Percentiles rank a stretch among this genome's conserved stretches.
Evolutionary conservation across 192 early-diverging fungal genomes (phyloP).

Genomic region (Mortierella alpina): DNA sequence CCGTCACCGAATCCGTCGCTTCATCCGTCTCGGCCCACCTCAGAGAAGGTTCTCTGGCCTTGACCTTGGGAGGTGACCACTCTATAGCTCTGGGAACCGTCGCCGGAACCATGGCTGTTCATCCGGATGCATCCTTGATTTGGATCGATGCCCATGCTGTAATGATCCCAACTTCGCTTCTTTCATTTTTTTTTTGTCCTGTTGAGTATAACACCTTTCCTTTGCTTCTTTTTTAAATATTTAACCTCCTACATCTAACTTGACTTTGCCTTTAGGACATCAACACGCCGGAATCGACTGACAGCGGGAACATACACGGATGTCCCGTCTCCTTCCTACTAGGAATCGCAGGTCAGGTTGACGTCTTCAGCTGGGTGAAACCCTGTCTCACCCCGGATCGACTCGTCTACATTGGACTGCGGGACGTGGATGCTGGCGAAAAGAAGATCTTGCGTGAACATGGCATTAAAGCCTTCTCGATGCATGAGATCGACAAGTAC

Average conservation of each 20-base stretch:
- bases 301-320: constrained; percentile 95
- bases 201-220: too few relatives aligned
- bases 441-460: constrained; percentile 85
- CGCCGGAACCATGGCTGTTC: constrained; percentile 76
- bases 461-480: constrained; percentile 93
- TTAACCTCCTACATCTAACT: not conserved
- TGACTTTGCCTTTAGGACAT: constrained; percentile 68
- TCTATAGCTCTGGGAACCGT: constrained; percentile 95
- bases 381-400: constrained; percentile 78
- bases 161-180: constrained; percentile 4
- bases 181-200: too few relatives aligned
- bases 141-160: constrained; percentile 97
- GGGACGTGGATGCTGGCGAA: constrained; percentile 92
- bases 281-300: constrained; percentile 91
- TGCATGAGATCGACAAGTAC: constrained; percentile 95
- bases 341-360: constrained; percentile 76
- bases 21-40: constrained; percentile 72
- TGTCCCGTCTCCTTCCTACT: constrained; percentile 93
- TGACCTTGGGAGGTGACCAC: constrained; percentile 97
- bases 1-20: constrained; percentile 76
- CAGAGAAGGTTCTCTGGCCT: constrained; percentile 75
- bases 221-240: not conserved
- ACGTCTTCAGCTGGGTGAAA: constrained; percentile 83
- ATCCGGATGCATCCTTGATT: constrained; percentile 87
- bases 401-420: constrained; percentile 95